Evolutionary conservation across 305 asterid genomes (phyloP), one percentile per base, ranked within the genome.

Genomic region (Lippia alba): DNA sequence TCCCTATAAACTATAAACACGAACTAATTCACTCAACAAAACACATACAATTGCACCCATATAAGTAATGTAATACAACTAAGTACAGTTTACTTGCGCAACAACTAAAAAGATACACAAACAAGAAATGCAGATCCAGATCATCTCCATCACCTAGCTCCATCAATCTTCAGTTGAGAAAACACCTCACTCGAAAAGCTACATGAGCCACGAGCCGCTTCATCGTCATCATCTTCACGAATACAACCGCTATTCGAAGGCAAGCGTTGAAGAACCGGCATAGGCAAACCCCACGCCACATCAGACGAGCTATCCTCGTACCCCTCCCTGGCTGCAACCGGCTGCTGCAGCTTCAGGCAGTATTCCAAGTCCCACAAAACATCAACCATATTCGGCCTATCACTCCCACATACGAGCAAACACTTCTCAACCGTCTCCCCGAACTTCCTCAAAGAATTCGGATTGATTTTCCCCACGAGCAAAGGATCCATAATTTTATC

Each of bases 351-450:
- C 57, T 54, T 20, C 66, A 70, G 64, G n/a, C 79, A 80, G 41
- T 79, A 81, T 44, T 76, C 77, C 15, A 84, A 79, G 56, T 76
- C 84, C 88, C 89, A 84, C 67, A 72, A 33, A 67, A 84, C 89
- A 56, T 81, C 82, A 6, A 44, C 57, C 86, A 84, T 79, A 16
- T 56, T 70, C 1, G 89, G 89, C 79, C 83, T 74, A 10, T 79
- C 83, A 11, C 5, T 57, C 5, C 83, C 79, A 41, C 44, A 8
- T 0, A 77, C 85, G 48, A 65, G 76, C 66, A 81, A 61, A 62
- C 86, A 79, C 34, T 73, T 79, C 77, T 79, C 77, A 12, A 69
- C 76, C 12, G 66, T 84, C 56, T 77, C 82, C 56, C 78, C 83
- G 8, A 69, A 81, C 55, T 57, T 81, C 65, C 80, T 79, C 58